phyloP scores from a whole-genome alignment of 306 rosid species.

The Quercus dentata region DNA sequence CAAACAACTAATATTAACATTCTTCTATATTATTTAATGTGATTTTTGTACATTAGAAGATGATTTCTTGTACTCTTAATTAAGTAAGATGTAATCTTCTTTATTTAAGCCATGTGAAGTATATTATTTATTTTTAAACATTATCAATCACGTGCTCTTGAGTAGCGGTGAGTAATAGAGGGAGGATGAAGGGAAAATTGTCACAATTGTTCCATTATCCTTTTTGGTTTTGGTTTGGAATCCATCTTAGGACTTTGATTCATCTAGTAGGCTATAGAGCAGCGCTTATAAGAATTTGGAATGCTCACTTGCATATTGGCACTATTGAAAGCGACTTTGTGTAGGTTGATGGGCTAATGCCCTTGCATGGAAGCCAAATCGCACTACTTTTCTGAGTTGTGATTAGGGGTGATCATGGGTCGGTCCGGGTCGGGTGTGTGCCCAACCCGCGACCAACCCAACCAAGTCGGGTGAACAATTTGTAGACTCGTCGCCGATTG shows the following conservation, averaged over 20 bases:
- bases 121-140: background rate
- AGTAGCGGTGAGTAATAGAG: background rate
- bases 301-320: background rate
- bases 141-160: too few relatives aligned
- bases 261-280: background rate
- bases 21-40: too few relatives aligned
- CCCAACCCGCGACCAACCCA: fast-evolving
- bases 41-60: too few relatives aligned
- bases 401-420: too few relatives aligned
- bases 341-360: too few relatives aligned
- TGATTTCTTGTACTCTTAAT: too few relatives aligned
- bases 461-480: too few relatives aligned
- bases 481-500: fast-evolving
- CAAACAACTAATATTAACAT: too few relatives aligned
- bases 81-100: background rate
- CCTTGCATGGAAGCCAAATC: too few relatives aligned
- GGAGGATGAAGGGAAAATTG: background rate
- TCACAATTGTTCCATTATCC: background rate
- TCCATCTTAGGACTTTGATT: background rate
- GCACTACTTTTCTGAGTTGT: too few relatives aligned
- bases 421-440: too few relatives aligned
- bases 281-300: background rate
- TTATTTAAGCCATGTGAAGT: background rate
- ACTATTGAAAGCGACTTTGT: background rate
- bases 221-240: background rate